phyloP scores from a whole-genome alignment of 345 rosid genomes.

The Cardamine chenopodiifolia region DNA sequence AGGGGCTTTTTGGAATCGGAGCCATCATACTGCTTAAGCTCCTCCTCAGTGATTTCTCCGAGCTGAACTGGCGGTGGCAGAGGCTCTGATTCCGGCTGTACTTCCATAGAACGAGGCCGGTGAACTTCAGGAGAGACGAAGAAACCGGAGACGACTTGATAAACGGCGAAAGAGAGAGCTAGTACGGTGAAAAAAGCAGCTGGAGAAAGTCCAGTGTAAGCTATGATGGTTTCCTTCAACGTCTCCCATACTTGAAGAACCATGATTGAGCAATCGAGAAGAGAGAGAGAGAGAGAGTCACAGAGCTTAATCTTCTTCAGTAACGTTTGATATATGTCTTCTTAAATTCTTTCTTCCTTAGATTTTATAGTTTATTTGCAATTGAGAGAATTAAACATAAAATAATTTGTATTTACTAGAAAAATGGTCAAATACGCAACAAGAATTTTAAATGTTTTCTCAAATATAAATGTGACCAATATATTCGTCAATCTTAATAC shows the following conservation, averaged over 20 bases:
- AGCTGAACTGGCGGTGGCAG: slow-evolving; percentile 96
- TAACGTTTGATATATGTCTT: background rate
- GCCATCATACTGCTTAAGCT: slow-evolving; percentile 83
- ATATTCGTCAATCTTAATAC: background rate
- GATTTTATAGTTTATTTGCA: slow-evolving; percentile 1
- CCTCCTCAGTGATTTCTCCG: slow-evolving; percentile 86
- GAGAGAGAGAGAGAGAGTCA: background rate
- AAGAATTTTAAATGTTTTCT: background rate
- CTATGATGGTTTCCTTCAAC: slow-evolving; percentile 71
- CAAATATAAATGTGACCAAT: slow-evolving; percentile 10
- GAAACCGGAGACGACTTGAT: slow-evolving; percentile 67
- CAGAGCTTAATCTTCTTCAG: background rate
- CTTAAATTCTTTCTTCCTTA: background rate
- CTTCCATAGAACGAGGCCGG: slow-evolving; percentile 47
- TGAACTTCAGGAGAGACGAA: slow-evolving; percentile 56
- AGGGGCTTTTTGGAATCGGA: slow-evolving; percentile 78
- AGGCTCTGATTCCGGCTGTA: slow-evolving; percentile 65
- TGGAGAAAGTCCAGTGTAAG: slow-evolving; percentile 91
- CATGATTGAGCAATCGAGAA: slow-evolving; percentile 48
- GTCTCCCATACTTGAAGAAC: slow-evolving; percentile 88
- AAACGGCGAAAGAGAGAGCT: slow-evolving; percentile 71
- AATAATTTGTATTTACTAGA: background rate
- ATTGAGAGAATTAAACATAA: background rate
- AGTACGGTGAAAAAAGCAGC: slow-evolving; percentile 74
- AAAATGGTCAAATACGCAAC: slow-evolving; percentile 31